Percentiles rank a stretch among this genome's conserved stretches.
These are phyloP conservation scores for Blastomyces gilchristii DNA, from an alignment of 2,329 filamentous ascomycete genomes.

Conservation along the genomic window DNA sequence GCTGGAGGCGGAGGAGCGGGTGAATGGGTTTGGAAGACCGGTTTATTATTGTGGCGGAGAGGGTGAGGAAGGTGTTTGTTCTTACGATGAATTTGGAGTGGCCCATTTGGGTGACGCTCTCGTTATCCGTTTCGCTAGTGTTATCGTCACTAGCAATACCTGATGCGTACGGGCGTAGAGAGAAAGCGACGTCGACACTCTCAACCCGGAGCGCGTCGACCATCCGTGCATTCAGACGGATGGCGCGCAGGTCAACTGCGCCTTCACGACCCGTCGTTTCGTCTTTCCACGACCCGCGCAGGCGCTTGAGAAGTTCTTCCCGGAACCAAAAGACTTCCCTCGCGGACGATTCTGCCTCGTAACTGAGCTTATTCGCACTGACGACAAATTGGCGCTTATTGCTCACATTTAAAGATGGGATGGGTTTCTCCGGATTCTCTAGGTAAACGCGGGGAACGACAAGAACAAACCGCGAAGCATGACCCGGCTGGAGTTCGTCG, in stretches of 20 bases:
- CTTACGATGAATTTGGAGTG: constrained; percentile 39
- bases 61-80: constrained; percentile 56
- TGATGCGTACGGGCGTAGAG: constrained; percentile 25
- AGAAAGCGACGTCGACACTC: constrained; percentile 58
- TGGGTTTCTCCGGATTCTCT: constrained; percentile 62
- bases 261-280: constrained; percentile 51
- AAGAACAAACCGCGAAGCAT: constrained; percentile 63
- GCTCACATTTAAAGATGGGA: constrained; percentile 69
- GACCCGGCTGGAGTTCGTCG: constrained; percentile 46
- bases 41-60: constrained; percentile 65
- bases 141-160: constrained; percentile 10
- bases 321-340: constrained; percentile 89
- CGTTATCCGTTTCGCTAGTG: constrained; percentile 13
- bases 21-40: constrained; percentile 57
- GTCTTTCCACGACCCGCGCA: constrained; percentile 63
- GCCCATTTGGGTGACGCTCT: constrained; percentile 31
- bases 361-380: constrained; percentile 65
- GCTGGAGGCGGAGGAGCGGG: constrained; percentile 65
- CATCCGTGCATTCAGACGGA: constrained; percentile 66
- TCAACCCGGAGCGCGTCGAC: constrained; percentile 73
- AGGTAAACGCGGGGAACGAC: constrained; percentile 67
- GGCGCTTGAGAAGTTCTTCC: constrained; percentile 61
- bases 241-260: constrained; percentile 62
- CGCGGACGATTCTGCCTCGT: constrained; percentile 65
- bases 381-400: constrained; percentile 90